Conservation (phyloP, 2,329 filamentous ascomycete species). For the Bisporella sp. region DNA sequence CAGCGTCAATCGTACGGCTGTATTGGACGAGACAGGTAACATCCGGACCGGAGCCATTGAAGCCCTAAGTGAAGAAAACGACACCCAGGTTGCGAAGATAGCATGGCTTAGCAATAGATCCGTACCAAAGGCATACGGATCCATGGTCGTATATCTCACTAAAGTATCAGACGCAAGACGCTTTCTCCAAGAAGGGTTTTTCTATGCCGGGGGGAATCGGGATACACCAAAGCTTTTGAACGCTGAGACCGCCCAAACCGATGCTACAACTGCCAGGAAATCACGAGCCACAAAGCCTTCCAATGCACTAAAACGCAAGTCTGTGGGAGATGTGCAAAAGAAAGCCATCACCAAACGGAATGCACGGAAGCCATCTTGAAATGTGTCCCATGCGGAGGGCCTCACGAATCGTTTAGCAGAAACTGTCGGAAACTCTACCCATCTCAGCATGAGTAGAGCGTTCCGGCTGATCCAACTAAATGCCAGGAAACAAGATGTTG, state of each 20-base stretch:
- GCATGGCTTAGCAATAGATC: not conserved
- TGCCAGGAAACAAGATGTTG: conserved; percentile 6
- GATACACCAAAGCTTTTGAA: not conserved
- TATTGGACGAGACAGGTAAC: not conserved
- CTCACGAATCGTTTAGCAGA: conserved; percentile 16
- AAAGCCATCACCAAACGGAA: conserved; percentile 15
- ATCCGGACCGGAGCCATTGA: not conserved
- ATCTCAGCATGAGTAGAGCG: conserved; percentile 13
- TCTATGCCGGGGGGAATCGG: conserved; percentile 1
- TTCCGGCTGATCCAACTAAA: conserved; percentile 3
- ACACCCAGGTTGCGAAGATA: not conserved
- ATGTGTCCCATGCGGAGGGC: conserved; percentile 5
- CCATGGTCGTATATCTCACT: not conserved
- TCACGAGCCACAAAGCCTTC: conserved; percentile 22
- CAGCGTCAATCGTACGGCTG: conserved; percentile 1
- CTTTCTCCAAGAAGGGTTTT: not conserved
- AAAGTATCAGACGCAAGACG: not conserved
- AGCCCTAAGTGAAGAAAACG: not conserved
- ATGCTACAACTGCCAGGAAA: no score
- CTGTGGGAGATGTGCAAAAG: conserved; percentile 11
- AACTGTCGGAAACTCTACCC: conserved; percentile 17
- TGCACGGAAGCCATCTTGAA: conserved; percentile 12
- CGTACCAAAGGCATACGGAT: not conserved
- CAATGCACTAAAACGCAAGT: conserved; percentile 21
- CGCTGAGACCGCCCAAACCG: conserved; percentile 15